Evolutionary conservation across 768 basidiomycete species (phyloP).

Genomic region (Sarcomyxa edulis): DNA sequence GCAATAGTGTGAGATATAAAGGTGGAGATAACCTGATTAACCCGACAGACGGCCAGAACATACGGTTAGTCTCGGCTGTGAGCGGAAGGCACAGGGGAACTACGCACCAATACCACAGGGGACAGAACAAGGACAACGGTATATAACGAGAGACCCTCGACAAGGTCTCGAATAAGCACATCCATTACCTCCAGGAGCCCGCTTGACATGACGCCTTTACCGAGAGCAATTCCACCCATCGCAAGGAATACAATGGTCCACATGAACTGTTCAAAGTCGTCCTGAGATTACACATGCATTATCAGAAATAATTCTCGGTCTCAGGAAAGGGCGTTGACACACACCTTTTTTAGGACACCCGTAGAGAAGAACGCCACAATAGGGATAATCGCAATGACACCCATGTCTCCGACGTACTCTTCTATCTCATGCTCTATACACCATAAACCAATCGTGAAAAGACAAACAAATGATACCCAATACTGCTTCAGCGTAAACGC

Average conservation of each 20-base stretch:
- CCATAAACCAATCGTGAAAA: slow-evolving; percentile 86
- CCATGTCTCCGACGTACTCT: slow-evolving; percentile 87
- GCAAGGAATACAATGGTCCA: slow-evolving; percentile 96
- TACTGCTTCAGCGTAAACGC: slow-evolving; percentile 80
- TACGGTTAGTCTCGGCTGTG: neutral
- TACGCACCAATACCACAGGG: slow-evolving; percentile 60
- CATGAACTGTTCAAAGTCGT: slow-evolving; percentile 91
- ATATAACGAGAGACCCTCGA: slow-evolving; percentile 61
- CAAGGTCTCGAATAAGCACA: slow-evolving; percentile 46
- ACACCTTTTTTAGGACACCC: slow-evolving; percentile 88
- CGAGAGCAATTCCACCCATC: slow-evolving; percentile 97
- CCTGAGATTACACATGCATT: slow-evolving; percentile 37
- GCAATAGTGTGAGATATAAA: slow-evolving; percentile 98
- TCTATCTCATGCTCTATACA: slow-evolving; percentile 81
- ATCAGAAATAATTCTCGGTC: no score
- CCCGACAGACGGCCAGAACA: slow-evolving; percentile 3
- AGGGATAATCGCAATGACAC: slow-evolving; percentile 91
- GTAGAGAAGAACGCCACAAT: slow-evolving; percentile 92
- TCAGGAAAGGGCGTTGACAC: slow-evolving; percentile 5
- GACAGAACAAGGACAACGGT: slow-evolving; percentile 69
- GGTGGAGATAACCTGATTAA: slow-evolving; percentile 76
- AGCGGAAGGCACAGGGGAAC: slow-evolving; percentile 10
- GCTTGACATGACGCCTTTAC: slow-evolving; percentile 87
- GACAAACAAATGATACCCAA: slow-evolving; percentile 81
- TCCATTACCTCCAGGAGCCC: slow-evolving; percentile 84